A percentile compares a stretch with the other conserved stretches of the same genome.
Evolutionary conservation across 345 rosid species (phyloP).

Genomic region (Gossypium turneri): DNA sequence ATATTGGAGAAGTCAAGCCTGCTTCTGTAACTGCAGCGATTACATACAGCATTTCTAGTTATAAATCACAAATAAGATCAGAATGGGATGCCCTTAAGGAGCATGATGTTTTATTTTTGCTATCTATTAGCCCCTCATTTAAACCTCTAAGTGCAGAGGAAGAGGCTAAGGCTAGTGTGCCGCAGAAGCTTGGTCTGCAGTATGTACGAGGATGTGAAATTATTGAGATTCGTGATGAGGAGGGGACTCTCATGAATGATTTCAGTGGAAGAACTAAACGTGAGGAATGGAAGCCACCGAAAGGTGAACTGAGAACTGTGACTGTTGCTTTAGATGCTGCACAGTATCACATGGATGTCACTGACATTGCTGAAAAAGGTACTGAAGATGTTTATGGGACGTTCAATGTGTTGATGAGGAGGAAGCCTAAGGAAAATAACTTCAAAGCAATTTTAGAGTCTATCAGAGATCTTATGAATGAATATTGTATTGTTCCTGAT

Average conservation of each 20-base stretch:
- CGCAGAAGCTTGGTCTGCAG: constrained; percentile 91
- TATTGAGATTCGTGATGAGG: constrained; percentile 88
- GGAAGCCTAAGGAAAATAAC: constrained; percentile 98
- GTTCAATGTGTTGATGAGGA: constrained; percentile 89
- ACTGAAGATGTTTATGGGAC: constrained; percentile 89
- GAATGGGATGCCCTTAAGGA: constrained; percentile 98
- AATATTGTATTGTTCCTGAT: constrained; percentile 95
- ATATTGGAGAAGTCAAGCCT: constrained; percentile 98
- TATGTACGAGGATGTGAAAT: constrained; percentile 94
- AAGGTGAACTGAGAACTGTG: constrained; percentile 91
- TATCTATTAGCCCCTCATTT: constrained; percentile 82
- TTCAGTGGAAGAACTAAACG: constrained; percentile 85
- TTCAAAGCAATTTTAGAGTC: constrained; percentile 98
- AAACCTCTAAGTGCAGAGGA: constrained; percentile 96
- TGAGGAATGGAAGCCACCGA: constrained; percentile 99
- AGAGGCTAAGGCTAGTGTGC: constrained; percentile 86
- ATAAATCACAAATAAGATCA: constrained; percentile 77
- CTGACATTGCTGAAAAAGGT: constrained; percentile 88
- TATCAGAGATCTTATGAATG: constrained; percentile 99
- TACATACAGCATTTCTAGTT: constrained; percentile 87
- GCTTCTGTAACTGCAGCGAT: constrained; percentile 78
- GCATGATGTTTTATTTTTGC: constrained; percentile 95
- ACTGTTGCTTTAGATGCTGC: constrained; percentile 94
- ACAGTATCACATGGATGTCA: constrained; percentile 95
- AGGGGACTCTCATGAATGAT: constrained; percentile 94